These are phyloP conservation scores for Mucor circinelloides DNA, from an alignment of 371 early-diverging fungal species.

Conservation along the genomic window DNA sequence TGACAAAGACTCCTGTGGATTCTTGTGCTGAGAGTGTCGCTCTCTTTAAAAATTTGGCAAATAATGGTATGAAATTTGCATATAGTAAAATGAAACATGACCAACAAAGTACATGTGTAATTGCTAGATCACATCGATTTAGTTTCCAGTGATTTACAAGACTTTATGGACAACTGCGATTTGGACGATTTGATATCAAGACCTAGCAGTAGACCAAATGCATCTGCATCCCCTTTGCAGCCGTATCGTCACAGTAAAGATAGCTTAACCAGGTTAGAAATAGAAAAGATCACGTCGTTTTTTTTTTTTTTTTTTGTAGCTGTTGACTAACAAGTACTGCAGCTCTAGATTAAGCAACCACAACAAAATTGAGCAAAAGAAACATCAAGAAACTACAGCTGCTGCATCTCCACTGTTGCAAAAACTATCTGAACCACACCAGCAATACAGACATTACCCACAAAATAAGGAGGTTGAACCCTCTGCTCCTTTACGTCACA, in stretches of 20 bases:
- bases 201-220: not conserved
- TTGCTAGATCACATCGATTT: not conserved
- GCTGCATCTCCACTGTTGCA: not conserved
- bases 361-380: not conserved
- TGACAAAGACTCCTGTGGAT: not conserved
- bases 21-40: slow-evolving; percentile 22
- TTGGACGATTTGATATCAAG: not conserved
- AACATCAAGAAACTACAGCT: not conserved
- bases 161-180: not conserved
- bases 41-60: not conserved
- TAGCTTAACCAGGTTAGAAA: slow-evolving; percentile 2
- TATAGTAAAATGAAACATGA: not conserved
- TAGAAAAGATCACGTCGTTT: not conserved
- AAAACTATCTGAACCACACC: not conserved
- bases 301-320: not conserved
- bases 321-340: not conserved
- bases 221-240: not conserved
- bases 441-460: not conserved
- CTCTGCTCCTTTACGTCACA: not conserved
- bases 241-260: not conserved
- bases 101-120: not conserved
- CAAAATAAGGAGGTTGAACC: not conserved
- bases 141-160: not conserved
- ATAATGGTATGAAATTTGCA: not conserved
- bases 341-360: not conserved